Evolutionary conservation across 345 rosid species (phyloP).

Genomic region (Salix dunnii): DNA sequence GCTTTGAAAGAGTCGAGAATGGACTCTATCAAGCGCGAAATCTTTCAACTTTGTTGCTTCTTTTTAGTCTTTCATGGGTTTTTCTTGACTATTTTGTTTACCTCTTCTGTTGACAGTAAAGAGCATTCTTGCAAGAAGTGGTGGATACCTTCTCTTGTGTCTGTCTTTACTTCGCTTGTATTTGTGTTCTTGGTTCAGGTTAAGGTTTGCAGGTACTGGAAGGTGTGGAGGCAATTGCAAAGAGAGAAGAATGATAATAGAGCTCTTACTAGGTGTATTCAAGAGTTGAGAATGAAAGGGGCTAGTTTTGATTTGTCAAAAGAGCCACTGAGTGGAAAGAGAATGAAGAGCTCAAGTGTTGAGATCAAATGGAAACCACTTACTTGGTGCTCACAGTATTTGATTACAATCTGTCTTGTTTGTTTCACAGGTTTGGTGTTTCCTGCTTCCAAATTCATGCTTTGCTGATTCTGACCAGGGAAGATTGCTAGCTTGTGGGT

Average conservation of each 20-base stretch:
- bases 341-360: constrained; percentile 92
- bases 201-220: constrained; percentile 70
- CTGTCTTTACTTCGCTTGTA: constrained; percentile 58
- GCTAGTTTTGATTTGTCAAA: constrained; percentile 80
- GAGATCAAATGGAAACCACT: constrained; percentile 93
- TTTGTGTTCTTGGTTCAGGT: constrained; percentile 65
- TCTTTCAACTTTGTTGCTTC: constrained; percentile 78
- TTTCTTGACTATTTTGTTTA: constrained; percentile 58
- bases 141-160: constrained; percentile 75
- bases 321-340: constrained; percentile 73
- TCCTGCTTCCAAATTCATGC: constrained; percentile 63
- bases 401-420: constrained; percentile 57
- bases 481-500: not conserved
- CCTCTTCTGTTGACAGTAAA: constrained; percentile 36
- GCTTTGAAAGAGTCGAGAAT: constrained; percentile 58
- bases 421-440: constrained; percentile 60
- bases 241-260: constrained; percentile 68
- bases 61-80: constrained; percentile 67
- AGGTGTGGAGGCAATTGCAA: constrained; percentile 59
- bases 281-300: constrained; percentile 95
- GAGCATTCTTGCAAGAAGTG: constrained; percentile 54
- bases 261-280: constrained; percentile 63
- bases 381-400: constrained; percentile 70
- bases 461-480: constrained; percentile 46
- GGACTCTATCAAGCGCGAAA: constrained; percentile 72